Base-by-base conservation (phyloP, 2,329 filamentous ascomycete species). In the Diaporthe citri region DNA sequence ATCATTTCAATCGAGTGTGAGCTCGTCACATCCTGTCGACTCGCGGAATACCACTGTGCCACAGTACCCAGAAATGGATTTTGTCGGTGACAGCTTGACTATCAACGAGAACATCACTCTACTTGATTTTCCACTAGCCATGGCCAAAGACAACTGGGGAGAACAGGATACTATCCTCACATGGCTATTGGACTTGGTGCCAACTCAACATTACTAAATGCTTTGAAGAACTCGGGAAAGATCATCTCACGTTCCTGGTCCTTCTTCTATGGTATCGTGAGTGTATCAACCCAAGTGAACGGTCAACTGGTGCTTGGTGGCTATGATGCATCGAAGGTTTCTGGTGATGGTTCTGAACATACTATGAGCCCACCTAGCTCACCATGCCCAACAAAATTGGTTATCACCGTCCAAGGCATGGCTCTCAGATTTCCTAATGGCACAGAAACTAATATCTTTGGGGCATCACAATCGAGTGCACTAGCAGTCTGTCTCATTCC, bases 231-330 rank as follows among this genome's bases (percentile, higher is more conserved):
- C 34, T 66, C 79, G 6, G 79, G 79, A 25, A 71, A 78, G 46
- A 83, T 83, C 71, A 76, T 77, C 8, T 80, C 79, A 43, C 79
- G 79, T 25, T 79, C 78, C 22, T 83, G 80, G 77, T 80, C 79
- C 34, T 78, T 82, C n/a, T 83, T 81, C 69, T 83, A 80, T 79
- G 82, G 82, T 22, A 74, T 59, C 5, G 34, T 59, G 56, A 13
- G 34, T 17, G 56, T 34, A 12, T 59, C 56, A 59, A 59, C 10
- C 4, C 56, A 13, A 13, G 22, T 59, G 34, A 39, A 59, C 34
- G 56, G 56, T 12, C 31, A 59, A 13, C 22, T 59, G 34, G 34
- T 59, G 22, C 13, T 59, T n/a, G 56, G 56, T 7, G 56, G 56
- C 56, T 59, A 59, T 15, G 34, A 59, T 39, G 56, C 56, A n/a